Conservation (phyloP, 1,284 basidiomycete species). For the Xerocomus tenax region DNA sequence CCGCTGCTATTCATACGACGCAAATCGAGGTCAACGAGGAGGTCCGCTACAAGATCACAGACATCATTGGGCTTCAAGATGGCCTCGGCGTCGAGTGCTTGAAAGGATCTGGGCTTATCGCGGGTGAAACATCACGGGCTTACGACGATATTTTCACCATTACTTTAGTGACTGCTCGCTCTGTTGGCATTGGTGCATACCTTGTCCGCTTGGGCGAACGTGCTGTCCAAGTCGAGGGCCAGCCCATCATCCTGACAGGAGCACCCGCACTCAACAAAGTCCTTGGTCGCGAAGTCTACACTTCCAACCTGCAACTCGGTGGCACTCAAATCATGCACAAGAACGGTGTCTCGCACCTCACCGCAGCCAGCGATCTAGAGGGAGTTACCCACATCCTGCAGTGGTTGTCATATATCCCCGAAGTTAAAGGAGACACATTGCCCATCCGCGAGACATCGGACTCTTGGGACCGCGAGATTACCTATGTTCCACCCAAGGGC, state of each 20-base stretch:
- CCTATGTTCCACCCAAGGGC: conserved; percentile 85
- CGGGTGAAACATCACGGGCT: conserved; percentile 95
- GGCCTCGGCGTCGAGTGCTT: conserved; percentile 98
- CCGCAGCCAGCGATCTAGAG: conserved; percentile 89
- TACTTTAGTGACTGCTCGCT: conserved; percentile 95
- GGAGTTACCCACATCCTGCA: conserved; percentile 88
- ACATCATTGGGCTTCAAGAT: conserved; percentile 92
- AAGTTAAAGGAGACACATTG: conserved; percentile 66
- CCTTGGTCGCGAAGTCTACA: conserved; percentile 97
- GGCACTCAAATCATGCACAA: conserved; percentile 99
- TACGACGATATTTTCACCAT: conserved; percentile 99
- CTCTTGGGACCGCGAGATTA: conserved; percentile 88
- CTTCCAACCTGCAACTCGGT: conserved; percentile 96
- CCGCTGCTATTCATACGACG: conserved; percentile 70
- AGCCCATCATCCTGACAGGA: conserved; percentile 98
- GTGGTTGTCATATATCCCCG: conserved; percentile 93
- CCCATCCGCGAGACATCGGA: conserved; percentile 71
- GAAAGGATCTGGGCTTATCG: conserved; percentile 94
- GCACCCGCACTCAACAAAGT: conserved; percentile 98
- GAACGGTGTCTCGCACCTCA: conserved; percentile 97
- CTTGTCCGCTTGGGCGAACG: conserved; percentile 96
- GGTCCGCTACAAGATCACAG: conserved; percentile 86
- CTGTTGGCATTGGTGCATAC: conserved; percentile 98
- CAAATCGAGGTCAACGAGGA: conserved; percentile 85
- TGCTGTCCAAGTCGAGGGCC: conserved; percentile 97